Evolutionary conservation across 768 basidiomycete genomes (phyloP).

Genomic region (Psilocybe subaeruginosa): DNA sequence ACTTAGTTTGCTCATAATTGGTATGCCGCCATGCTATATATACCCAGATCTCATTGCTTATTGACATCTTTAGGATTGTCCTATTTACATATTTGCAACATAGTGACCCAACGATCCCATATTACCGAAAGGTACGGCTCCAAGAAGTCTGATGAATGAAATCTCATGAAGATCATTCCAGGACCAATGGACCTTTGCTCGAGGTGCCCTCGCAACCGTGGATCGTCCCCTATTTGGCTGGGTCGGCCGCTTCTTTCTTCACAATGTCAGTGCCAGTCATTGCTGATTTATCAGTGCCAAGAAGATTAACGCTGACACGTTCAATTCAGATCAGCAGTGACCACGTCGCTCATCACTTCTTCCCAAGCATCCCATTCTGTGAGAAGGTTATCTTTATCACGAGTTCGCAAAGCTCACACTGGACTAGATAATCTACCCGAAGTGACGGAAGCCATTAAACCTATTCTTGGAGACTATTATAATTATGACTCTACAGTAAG

Average conservation of each 20-base stretch:
- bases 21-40: conserved; percentile 22
- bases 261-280: conserved; percentile 41
- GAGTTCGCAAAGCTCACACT: not conserved
- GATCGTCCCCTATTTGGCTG: conserved; percentile 64
- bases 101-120: conserved; percentile 60
- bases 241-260: conserved; percentile 58
- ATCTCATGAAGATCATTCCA: conserved; percentile 16
- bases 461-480: conserved; percentile 56
- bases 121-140: conserved; percentile 48
- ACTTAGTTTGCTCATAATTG: conserved; percentile 48
- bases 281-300: not conserved
- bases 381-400: conserved; percentile 24
- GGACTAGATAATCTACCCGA: conserved; percentile 50
- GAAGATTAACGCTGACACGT: not conserved
- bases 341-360: conserved; percentile 65
- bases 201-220: conserved; percentile 62
- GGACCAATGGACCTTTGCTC: conserved; percentile 61
- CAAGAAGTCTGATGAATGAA: not conserved
- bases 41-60: not conserved
- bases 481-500: conserved; percentile 61
- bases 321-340: conserved; percentile 43
- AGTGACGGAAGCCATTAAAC: conserved; percentile 48
- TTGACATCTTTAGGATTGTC: conserved; percentile 48
- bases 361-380: conserved; percentile 64
- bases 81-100: conserved; percentile 67